Conservation (phyloP, 1,284 basidiomycete species). For the Cryptococcus amylolentus region DNA sequence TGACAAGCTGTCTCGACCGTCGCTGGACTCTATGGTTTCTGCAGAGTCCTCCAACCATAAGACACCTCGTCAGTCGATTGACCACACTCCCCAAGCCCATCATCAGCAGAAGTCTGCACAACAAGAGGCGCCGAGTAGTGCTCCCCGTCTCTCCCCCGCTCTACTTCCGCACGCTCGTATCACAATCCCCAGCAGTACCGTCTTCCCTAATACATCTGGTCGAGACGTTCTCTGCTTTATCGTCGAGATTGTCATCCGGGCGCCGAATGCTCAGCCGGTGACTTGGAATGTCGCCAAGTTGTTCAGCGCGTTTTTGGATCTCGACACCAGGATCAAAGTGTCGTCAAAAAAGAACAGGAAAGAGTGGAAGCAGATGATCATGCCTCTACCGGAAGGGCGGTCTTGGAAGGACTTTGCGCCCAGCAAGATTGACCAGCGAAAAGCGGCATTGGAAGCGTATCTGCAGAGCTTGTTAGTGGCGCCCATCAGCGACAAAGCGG, state of each 20-base stretch:
- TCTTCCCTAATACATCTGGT: slow-evolving; percentile 43
- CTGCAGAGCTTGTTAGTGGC: slow-evolving; percentile 79
- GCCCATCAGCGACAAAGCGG: slow-evolving; percentile 81
- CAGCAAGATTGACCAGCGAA: slow-evolving; percentile 90
- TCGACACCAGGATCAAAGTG: slow-evolving; percentile 63
- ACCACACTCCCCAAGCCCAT: neutral
- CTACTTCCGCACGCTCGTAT: slow-evolving; percentile 44
- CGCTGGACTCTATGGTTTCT: neutral
- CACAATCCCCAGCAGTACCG: slow-evolving; percentile 42
- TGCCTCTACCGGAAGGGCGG: slow-evolving; percentile 78
- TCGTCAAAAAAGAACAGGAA: slow-evolving; percentile 60
- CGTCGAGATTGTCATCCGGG: slow-evolving; percentile 39
- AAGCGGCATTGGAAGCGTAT: slow-evolving; percentile 81
- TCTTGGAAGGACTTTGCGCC: slow-evolving; percentile 97
- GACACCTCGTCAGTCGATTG: slow-evolving; percentile 1
- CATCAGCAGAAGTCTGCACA: neutral
- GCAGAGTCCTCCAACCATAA: neutral
- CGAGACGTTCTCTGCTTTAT: slow-evolving; percentile 50
- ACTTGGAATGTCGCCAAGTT: slow-evolving; percentile 90
- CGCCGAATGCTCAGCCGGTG: slow-evolving; percentile 50
- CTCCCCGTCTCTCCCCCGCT: slow-evolving; percentile 24
- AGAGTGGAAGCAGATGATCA: slow-evolving; percentile 70
- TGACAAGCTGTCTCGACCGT: neutral
- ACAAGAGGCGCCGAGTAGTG: neutral
- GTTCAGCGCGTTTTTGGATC: slow-evolving; percentile 80